Evolutionary conservation across 305 asterid genomes (phyloP), one percentile per base, ranked within the genome.

Genomic region (Solanum aculeatissimum): DNA sequence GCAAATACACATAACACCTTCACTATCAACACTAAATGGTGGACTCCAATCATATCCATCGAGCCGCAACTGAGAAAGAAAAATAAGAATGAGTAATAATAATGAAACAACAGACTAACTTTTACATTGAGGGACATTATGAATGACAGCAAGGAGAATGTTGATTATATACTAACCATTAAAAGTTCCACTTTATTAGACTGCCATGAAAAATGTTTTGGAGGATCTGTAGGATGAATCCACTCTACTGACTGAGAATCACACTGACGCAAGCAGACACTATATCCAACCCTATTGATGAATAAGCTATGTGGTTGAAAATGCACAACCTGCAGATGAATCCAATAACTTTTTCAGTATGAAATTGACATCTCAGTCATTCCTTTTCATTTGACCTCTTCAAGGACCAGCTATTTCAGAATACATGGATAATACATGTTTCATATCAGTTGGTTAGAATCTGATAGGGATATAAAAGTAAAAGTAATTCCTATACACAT

Each of bases 1-100:
- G 93, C 90, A 92, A 83, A 95, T 82, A 84, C 91, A 91, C 97
- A 97, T 94, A 63, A 89, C 85, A 79, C 99, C 99, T 91, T 97
- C 99, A 71, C 89, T 87, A 80, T 88, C 91, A 87, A 94, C 83
- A 81, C 96, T 84, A 91, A 97, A 97, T 16, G 99, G 98, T 72
- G 92, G 85, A 87, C 99, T 92, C 99, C 99, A 97, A 57, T 88
- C 92, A 86, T 93, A 97, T 80, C 99, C 99, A 32, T 93, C 94
- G 89, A 93, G 85, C 91, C 93, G 91, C 91, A 97, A 85, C 99
- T 97, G 88, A 85, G 90, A 49, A 80, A 82, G 55, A 66, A 43
- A 42, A 40, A 40, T 57, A 78, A 49, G 29, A 83, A 86, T 21
- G 83, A 82, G 68, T 78, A 27, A 70, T 38, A 83, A 82, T 79